These are phyloP conservation scores for Sordaria brevicollis DNA, from an alignment of 495 filamentous ascomycete species.

Conservation along the genomic window DNA sequence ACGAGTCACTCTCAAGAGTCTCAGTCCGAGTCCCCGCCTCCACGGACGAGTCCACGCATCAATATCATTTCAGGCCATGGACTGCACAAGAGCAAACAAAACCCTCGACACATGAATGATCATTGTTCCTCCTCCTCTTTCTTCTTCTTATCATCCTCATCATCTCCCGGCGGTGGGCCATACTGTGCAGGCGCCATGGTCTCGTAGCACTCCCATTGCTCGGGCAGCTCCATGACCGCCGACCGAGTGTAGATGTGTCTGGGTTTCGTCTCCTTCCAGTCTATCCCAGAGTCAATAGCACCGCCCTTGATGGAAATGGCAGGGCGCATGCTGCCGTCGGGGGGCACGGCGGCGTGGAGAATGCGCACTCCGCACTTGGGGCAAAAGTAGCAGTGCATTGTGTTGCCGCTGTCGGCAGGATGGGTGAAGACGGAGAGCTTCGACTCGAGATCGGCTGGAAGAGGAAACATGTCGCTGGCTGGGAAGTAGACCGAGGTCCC, in stretches of 20 bases:
- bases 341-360: slow-evolving; percentile 27
- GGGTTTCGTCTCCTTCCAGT: slow-evolving; percentile 6
- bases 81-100: background rate
- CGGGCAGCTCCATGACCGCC: background rate
- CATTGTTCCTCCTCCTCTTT: background rate
- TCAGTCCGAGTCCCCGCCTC: background rate
- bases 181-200: background rate
- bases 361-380: slow-evolving; percentile 35
- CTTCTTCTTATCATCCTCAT: background rate
- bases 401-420: slow-evolving; percentile 27
- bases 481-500: slow-evolving; percentile 39
- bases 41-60: background rate
- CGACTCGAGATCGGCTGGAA: slow-evolving; percentile 18
- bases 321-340: slow-evolving; percentile 19
- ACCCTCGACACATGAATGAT: background rate
- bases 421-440: slow-evolving; percentile 28
- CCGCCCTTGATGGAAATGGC: slow-evolving; percentile 39
- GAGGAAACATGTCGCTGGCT: slow-evolving; percentile 33
- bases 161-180: background rate
- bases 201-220: background rate
- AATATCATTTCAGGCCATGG: background rate
- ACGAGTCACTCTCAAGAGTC: background rate
- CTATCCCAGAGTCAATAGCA: slow-evolving; percentile 27
- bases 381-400: slow-evolving; percentile 37
- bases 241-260: background rate